Base-by-base conservation (phyloP, 2,329 filamentous ascomycete genomes). In the Cladosporium cucumerinum region DNA sequence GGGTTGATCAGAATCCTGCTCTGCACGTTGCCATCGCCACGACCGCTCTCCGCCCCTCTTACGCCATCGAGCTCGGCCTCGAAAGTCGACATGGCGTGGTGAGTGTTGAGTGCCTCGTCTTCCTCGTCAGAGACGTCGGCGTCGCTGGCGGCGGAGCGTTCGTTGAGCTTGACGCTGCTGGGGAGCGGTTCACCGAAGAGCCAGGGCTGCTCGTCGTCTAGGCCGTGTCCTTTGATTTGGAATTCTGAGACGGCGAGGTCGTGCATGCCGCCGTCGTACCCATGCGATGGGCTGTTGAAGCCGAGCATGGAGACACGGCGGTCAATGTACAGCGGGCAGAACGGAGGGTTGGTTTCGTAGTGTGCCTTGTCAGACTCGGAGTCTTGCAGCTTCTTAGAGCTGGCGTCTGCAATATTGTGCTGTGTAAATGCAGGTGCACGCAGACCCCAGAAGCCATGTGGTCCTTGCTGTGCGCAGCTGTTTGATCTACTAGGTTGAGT, bases 321-420 rank as follows among this genome's bases (percentile, higher is more conserved):
- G 73, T 98, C 93, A 0, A 93, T 95, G 75, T 98, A 94, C 80
- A 98, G 97, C 1, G 95, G 94, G 72, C 97, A 93, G 72, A 97
- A 98, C 2, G 94, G 92, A 5, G 93, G 91, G 73, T 94, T 97
- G 1, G 94, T 97, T 74, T 99, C 95, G 69, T 65, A 65, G n/a
- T 48, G 54, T 4, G 55, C 48, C 34, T 39, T 34, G 23, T 65
- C 63, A 11, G 51, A 46, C 16, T 63, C 61, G n/a, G 55, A 46
- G n/a, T 49, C 28, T 36, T 57, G 51, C 26, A 48, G n/a, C 12
- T 48, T 28, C n/a, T 39, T 52, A 2, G 55, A n/a, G 3, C 12
- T 28, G 2, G 48, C 10, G 21, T 34, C 26, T 16, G 23, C 14
- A 5, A 21, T 36, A 3, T 49, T 57, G 14, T 48, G 30, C 48